Evolutionary conservation across 306 rosid genomes (phyloP).

Genomic region (Ormosia semicastrata): DNA sequence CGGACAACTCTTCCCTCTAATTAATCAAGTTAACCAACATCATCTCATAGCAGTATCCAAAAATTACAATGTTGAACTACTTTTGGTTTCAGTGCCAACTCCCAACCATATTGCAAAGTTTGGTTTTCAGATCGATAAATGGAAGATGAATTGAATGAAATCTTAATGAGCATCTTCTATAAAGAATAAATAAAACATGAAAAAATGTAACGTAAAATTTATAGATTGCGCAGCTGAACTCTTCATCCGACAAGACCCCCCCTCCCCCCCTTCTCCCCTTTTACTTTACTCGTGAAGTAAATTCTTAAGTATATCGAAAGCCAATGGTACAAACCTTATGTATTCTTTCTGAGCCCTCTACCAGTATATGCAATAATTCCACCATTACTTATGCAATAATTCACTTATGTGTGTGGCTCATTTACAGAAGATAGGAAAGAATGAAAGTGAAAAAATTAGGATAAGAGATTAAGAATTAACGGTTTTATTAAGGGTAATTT

Average conservation of each 20-base stretch:
- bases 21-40: constrained; percentile 14
- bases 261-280: background rate
- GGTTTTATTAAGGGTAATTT: no score
- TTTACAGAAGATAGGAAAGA: no score
- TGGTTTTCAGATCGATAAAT: background rate
- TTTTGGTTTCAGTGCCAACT: background rate
- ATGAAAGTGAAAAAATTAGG: no score
- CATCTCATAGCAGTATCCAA: background rate
- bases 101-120: background rate
- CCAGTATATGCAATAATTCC: background rate
- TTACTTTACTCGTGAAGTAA: background rate
- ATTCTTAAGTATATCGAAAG: background rate
- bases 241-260: background rate
- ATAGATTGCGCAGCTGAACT: background rate
- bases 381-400: background rate
- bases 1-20: constrained; percentile 13
- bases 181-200: constrained; percentile 2
- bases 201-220: background rate
- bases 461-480: no score
- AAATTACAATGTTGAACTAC: background rate
- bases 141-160: background rate
- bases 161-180: constrained; percentile 12
- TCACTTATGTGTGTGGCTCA: no score
- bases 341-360: background rate
- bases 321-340: background rate